Evolutionary conservation across 495 filamentous ascomycete species (phyloP), one percentile per base, ranked within the genome.

Genomic region (Hapsidospora chrysogenum): DNA sequence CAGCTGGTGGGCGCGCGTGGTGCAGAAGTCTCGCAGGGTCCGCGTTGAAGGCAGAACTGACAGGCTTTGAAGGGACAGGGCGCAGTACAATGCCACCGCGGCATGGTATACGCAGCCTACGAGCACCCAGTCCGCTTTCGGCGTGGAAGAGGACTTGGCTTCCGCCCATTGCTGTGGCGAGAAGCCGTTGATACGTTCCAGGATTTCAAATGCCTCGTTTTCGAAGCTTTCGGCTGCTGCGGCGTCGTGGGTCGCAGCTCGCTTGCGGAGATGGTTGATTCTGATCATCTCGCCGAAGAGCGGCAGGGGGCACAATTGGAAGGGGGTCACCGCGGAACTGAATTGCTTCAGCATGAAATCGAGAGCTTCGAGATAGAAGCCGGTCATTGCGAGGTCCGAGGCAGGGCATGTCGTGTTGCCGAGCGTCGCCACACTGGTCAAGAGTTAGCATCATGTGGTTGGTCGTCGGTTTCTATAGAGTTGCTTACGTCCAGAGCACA

Each of bases 331-430:
- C 14, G 19, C 36, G 13, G 16, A 13, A 10, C 32, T 22, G 35
- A 33, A 46, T 17, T 21, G 6, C 10, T 43, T 17, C 9, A 46
- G 11, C 2, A 54, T 17, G 29, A 38, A 17, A 13, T 47, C 30
- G 20, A 54, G 27, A 3, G 36, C 33, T 2, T 42, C 36, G 21
- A 49, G 35, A 15, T 48, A 30, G 5, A 33, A 35, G 14, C 13
- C 11, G 10, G 40, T 32, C 35, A 42, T 40, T 26, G 31, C 10
- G 17, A 50, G 38, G 20, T 50, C 40, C 18, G 49, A 41, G 11
- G 49, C 44, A n/a, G 53, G 53, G 10, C 44, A 49, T 1, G 49
- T 46, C 14, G 49, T 56, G 39, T 56, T 49, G 1, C 40, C 46
- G n/a, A 49, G 43, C 3, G 54, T 49, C 7, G 40, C 26, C 6